phyloP scores from a whole-genome alignment of 768 basidiomycete species.

The Leccinum subtestaceum region DNA sequence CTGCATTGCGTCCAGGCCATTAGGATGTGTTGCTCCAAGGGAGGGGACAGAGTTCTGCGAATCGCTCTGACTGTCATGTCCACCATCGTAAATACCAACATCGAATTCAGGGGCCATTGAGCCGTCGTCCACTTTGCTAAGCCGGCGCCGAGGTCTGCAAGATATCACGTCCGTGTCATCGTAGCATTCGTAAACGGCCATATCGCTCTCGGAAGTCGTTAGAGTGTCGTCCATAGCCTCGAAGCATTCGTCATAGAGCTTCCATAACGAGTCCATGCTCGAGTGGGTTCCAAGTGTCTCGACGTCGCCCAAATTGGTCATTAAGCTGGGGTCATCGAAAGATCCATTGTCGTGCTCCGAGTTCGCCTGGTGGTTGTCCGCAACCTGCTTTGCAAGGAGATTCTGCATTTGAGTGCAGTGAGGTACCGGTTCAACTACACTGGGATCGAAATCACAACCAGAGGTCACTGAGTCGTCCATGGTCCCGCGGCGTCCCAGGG shows the following conservation, averaged over 20 bases:
- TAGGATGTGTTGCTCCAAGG: too few relatives aligned
- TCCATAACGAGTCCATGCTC: constrained; percentile 9
- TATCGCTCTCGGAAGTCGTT: neutral
- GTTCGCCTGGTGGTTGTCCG: neutral
- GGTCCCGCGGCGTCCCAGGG: neutral
- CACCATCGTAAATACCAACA: neutral
- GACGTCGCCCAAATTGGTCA: neutral
- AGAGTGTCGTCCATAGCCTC: neutral
- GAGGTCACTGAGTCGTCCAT: neutral
- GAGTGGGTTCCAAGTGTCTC: neutral
- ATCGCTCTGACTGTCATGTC: too few relatives aligned
- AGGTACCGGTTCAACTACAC: too few relatives aligned
- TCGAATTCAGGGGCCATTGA: neutral
- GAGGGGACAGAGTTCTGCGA: too few relatives aligned
- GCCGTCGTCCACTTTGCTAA: neutral
- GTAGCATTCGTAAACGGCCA: neutral
- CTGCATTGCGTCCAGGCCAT: neutral
- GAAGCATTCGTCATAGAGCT: neutral
- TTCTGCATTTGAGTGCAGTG: too few relatives aligned
- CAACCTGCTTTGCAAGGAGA: too few relatives aligned
- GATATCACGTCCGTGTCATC: neutral
- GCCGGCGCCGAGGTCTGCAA: neutral
- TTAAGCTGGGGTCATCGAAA: neutral
- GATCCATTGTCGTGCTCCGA: neutral
- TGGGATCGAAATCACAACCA: too few relatives aligned